Evolutionary conservation across 805 yeast species (phyloP), one percentile per base, ranked within the genome.

Genomic region (Yamadazyma nakazawae): DNA sequence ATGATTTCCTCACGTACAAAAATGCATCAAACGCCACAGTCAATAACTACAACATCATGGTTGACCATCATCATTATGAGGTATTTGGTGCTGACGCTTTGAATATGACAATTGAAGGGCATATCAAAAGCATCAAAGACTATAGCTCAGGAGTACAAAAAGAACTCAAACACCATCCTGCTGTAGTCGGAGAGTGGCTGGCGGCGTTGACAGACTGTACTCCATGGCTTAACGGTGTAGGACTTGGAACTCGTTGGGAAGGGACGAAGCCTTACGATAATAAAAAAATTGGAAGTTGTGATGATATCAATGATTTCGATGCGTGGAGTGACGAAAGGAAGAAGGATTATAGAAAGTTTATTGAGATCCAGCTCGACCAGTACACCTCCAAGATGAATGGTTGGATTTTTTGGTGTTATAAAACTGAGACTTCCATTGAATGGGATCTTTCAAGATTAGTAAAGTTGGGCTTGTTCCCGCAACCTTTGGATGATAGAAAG

Each of bases 191-290:
- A 2, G 90, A 84, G 62, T 84, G 84, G 81, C 75, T 83, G 28
- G 88, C 82, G n/a, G 89, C 85, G 12, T 68, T 84, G 40, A 83
- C 88, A 0, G 90, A 84, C 59, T 84, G 90, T 62, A 79, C 87
- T 4, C 68, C 66, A 34, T 83, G 86, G 85, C 62, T 84, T 42
- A 84, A 84, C 55, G 89, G 89, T 46, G 80, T 81, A 12, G 84
- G 83, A 2, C 62, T 78, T 17, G 88, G 88, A 13, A 73, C 87
- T 1, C 72, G 89, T 46, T 83, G 72, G 56, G 84, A 76, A 40
- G 82, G 80, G 1, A 66, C 77, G 3, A 74, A 43, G 34, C 54
- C 57, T 34, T 45, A 53, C 7, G 54, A 55, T 28, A 50, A 55
- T 21, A 53, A 43, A 6, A 14, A 49, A 7, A 50, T 67, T 7